Base-by-base conservation (phyloP, 2,329 filamentous ascomycete genomes). In the Hypoxylon sp. region DNA sequence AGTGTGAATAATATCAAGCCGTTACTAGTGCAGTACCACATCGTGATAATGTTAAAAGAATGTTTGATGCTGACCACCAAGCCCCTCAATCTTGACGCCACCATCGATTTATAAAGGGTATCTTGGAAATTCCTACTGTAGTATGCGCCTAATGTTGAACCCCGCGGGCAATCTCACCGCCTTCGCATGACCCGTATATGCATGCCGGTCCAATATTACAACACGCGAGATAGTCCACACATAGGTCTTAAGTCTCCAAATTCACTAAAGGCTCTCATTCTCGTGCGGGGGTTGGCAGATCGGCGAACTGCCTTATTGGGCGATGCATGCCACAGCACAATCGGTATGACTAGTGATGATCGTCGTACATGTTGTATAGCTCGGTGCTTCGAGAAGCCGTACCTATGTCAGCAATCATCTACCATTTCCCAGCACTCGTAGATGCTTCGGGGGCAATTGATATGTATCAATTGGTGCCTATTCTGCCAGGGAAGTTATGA, bases 281-380 rank as follows among this genome's bases (percentile, higher is more conserved):
- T 35, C 11, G 47, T 47, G 61, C 47, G 54, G 47, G 53, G 54
- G 29, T 14, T 17, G 6, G 19, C n/a, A 46, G 33, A 33, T 53
- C 54, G 39, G 17, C 37, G 61, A 53, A 29, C 39, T 64, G 46
- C 60, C 60, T 35, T 13, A 63, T 63, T 44, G 46, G 35, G 60
- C 39, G 35, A 44, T 26, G 55, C 48, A 29, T 53, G 26, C 37
- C 17, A 47, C 47, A 29, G 53, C 46, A 39, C 33, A 33, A 46
- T 46, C 48, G 11, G 52, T 31, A 60, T 19, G 24, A 17, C 17
- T 44, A 42, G 11, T 24, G 51, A 42, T 11, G 24, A 50, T 31
- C 29, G 3, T 31, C 47, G 33, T 31, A 37, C 19, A 3, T 26
- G 31, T 31, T 35, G 26, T 44, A 9, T 22, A 17, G 8, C 14